Evolutionary conservation across 2,329 filamentous ascomycete species (phyloP), one percentile per base, ranked within the genome.

Genomic region (Setomelanomma holmii): DNA sequence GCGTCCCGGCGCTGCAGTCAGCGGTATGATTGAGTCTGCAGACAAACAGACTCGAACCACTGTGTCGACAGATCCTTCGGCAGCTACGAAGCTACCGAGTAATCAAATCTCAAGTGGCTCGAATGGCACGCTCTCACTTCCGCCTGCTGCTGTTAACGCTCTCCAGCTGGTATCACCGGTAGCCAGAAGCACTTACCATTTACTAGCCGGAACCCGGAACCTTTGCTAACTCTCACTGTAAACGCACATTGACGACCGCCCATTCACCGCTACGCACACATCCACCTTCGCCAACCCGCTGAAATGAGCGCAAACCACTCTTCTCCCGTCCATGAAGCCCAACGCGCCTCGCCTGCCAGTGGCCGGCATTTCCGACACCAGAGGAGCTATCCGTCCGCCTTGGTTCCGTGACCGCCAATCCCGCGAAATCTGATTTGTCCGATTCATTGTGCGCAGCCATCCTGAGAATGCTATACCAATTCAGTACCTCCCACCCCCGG

Each of bases 121-220:
- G 44, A 47, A 51, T 19, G 40, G 22, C 23, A 46, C 49, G 19
- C 16, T 51, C n/a, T 14, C 20, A 30, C 42, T 51, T 17, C 45
- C 49, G 12, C 36, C 49, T 14, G n/a, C 24, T 17, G 38, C 49
- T 16, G 34, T 41, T 16, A 36, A 46, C 27, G 42, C 41, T 5
- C 42, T 45, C 4, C 42, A 51, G 19, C 23, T 51, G 35, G 42
- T 42, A 16, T 30, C 12, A 7, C 6, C 12, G 12, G 24, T 30
- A 30, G 6, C 24, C 24, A 30, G 12, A 30, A 30, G 24, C 24
- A 30, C 24, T 30, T 30, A 12, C 24, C 12, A 12, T 30, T 30
- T 30, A 30, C 24, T 30, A 30, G 12, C 24, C 24, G 24, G 24
- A 30, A 30, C 24, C 24, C 12, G 24, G 24, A 30, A 30, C 24